Base-by-base conservation (phyloP, 805 yeast species). In the Candida ascalaphidarum region DNA sequence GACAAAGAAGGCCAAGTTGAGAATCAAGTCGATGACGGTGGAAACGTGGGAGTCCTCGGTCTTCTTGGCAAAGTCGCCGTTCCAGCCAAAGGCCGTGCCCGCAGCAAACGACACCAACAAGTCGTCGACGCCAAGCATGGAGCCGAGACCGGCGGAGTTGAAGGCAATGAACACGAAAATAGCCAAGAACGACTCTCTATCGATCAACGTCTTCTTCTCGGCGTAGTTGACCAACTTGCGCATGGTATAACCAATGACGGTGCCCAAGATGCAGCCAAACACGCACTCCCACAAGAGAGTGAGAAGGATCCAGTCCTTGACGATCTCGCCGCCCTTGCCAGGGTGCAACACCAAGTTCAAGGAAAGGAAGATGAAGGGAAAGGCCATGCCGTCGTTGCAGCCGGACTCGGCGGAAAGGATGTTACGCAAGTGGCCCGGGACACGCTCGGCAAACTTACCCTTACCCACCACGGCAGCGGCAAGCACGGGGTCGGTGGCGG, bases 391-490 rank as follows among this genome's bases (percentile, higher is more conserved):
- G 48, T 86, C 96, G 52, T 86, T 86, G 50, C 95, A 81, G 3
- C 88, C 94, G 0, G 89, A 79, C 43, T 84, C 94, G 0, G 95
- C 94, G 17, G 88, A 73, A 15, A 88, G 60, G 26, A 86, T 55
- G 46, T 85, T 81, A 41, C 94, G 67, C 56, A 86, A 65, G 55
- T 86, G 96, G n/a, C 94, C 95, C 1, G 95, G 94, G 11, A 86
- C 94, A 31, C 95, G 71, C 45, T 73, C 74, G 10, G 95, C 95
- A 50, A 86, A 86, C 48, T 83, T 82, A 40, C 95, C 95, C 44
- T 82, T 86, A 52, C 95, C 95, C 8, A 86, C 95, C 21, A 86
- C 95, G 3, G 96, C 95, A 11, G 95, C 92, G 2, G 96, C 95
- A 46, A 86, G 65, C 23, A 86, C 92, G 5, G 96, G 96, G 56